Percentiles rank a stretch among this genome's conserved stretches.
phyloP scores from a whole-genome alignment of 768 basidiomycete species.

The Auriscalpium orientale region DNA sequence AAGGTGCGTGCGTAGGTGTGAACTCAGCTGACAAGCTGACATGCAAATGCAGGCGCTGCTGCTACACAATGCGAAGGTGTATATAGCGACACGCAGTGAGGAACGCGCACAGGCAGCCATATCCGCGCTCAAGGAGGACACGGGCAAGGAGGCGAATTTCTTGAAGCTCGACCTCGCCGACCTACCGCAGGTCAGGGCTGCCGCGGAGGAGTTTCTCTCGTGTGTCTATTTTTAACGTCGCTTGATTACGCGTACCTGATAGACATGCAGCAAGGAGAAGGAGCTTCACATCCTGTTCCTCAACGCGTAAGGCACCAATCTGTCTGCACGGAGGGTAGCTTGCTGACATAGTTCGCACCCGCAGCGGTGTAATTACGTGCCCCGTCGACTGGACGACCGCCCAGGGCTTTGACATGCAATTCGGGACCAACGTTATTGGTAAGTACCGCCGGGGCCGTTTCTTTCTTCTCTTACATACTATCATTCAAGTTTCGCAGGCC shows the following conservation, averaged over 20 bases:
- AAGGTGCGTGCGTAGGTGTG: not conserved
- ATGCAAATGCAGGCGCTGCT: constrained; percentile 3
- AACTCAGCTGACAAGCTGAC: not conserved
- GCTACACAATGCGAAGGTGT: constrained; percentile 8
- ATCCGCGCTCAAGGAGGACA: constrained; percentile 33
- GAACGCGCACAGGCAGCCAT: not conserved
- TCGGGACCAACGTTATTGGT: constrained; percentile 48
- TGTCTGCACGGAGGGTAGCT: not conserved
- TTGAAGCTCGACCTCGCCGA: too few species aligned
- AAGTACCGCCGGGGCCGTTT: not conserved
- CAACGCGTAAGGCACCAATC: constrained; percentile 29
- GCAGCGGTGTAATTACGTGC: constrained; percentile 40
- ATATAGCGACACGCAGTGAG: constrained; percentile 2
- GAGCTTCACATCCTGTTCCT: constrained; percentile 41
- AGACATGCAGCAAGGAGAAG: constrained; percentile 27
- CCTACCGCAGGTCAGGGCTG: constrained; percentile 28
- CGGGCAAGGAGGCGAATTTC: constrained; percentile 36
- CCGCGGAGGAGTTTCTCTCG: constrained; percentile 34
- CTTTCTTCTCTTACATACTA: not conserved
- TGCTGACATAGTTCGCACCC: not conserved
- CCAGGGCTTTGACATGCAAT: constrained; percentile 45
- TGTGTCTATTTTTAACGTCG: constrained; percentile 8
- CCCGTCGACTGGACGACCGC: constrained; percentile 32
- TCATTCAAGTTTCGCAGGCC: constrained; percentile 42
- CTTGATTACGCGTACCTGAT: not conserved